These are phyloP conservation scores for Jatropha curcas DNA, from an alignment of 345 rosid species.

Conservation along the genomic window DNA sequence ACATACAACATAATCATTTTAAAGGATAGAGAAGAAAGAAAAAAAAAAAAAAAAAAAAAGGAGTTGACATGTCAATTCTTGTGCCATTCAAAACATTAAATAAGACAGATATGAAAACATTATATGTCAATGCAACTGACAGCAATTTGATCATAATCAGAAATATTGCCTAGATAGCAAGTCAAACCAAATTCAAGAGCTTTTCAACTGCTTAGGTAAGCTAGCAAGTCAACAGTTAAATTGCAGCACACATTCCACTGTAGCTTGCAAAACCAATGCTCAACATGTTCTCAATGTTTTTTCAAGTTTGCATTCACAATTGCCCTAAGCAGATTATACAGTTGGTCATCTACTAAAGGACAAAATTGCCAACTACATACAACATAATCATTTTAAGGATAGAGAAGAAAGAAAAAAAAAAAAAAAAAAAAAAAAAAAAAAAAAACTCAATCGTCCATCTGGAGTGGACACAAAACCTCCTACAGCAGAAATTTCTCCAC, in stretches of 20 bases:
- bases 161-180: not conserved
- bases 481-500: too few species aligned
- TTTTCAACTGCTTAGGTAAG: not conserved
- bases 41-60: constrained; percentile 7
- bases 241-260: not conserved
- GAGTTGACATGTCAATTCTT: constrained; percentile 3
- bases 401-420: too few species aligned
- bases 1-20: not conserved
- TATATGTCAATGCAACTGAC: not conserved
- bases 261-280: not conserved
- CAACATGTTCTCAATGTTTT: not conserved
- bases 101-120: not conserved
- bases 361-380: not conserved
- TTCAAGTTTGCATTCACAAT: not conserved
- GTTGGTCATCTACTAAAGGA: not conserved
- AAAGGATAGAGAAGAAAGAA: too few species aligned
- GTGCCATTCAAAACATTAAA: not conserved
- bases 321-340: not conserved
- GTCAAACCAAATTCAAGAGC: not conserved
- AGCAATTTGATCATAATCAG: not conserved
- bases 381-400: not conserved
- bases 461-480: not conserved
- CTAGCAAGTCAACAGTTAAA: not conserved
- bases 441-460: too few species aligned
- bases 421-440: constrained; percentile 12